Evolutionary conservation across 805 yeast species (phyloP).

Genomic region (Candida railenensis): DNA sequence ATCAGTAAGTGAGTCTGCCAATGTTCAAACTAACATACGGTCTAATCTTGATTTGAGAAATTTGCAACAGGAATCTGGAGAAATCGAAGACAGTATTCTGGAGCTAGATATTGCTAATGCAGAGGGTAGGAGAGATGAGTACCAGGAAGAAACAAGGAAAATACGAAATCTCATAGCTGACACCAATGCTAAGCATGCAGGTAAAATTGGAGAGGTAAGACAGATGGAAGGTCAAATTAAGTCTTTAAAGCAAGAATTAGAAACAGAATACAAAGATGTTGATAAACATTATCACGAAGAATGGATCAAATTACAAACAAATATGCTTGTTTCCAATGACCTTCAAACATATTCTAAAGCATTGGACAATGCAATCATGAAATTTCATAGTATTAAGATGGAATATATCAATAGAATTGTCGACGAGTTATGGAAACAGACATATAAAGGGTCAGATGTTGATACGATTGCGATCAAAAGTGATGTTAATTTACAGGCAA

Average conservation of each 20-base stretch:
- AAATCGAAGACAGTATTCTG: conserved; percentile 37
- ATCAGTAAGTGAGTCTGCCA: conserved; percentile 54
- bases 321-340: conserved; percentile 75
- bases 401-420: conserved; percentile 83
- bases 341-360: conserved; percentile 79
- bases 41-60: conserved; percentile 62
- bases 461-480: conserved; percentile 85
- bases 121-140: conserved; percentile 55
- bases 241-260: conserved; percentile 56
- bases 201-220: conserved; percentile 79
- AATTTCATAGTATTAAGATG: conserved; percentile 88
- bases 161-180: conserved; percentile 51
- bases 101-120: conserved; percentile 57
- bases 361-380: conserved; percentile 90
- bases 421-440: conserved; percentile 90
- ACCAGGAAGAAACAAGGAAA: conserved; percentile 54
- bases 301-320: conserved; percentile 75
- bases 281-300: conserved; percentile 64
- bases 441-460: conserved; percentile 94
- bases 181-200: conserved; percentile 64
- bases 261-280: conserved; percentile 68
- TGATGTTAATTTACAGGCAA: conserved; percentile 57
- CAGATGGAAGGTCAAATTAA: conserved; percentile 75
- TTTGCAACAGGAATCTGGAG: conserved; percentile 36
- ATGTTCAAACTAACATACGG: conserved; percentile 59